Evolutionary conservation across 2,329 filamentous ascomycete species (phyloP).

Genomic region (Diaporthe sp.): DNA sequence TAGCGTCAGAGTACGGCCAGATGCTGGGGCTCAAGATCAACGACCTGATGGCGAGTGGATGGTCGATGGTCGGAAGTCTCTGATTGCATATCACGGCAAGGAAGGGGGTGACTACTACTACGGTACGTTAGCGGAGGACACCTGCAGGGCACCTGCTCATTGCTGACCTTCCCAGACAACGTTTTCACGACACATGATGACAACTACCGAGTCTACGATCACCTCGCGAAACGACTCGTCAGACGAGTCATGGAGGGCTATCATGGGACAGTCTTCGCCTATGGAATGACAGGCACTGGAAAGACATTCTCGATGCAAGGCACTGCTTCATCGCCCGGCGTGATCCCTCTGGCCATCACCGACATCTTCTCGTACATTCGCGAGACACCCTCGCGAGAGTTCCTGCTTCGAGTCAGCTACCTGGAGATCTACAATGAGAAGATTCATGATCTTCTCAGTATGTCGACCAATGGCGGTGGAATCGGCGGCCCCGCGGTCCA

Average conservation of each 20-base stretch:
- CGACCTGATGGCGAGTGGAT: constrained; percentile 87
- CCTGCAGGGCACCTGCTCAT: constrained; percentile 21
- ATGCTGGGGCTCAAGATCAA: constrained; percentile 73
- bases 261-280: constrained; percentile 97
- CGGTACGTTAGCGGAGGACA: constrained; percentile 67
- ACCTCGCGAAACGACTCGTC: constrained; percentile 92
- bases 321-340: constrained; percentile 92
- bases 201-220: constrained; percentile 94
- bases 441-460: constrained; percentile 92
- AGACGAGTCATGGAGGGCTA: constrained; percentile 99
- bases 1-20: constrained; percentile 92
- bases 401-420: constrained; percentile 95
- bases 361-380: constrained; percentile 99
- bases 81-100: constrained; percentile 87
- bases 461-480: constrained; percentile 71
- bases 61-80: constrained; percentile 85
- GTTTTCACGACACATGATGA: constrained; percentile 95
- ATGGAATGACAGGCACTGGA: constrained; percentile 98
- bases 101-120: constrained; percentile 95
- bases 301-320: constrained; percentile 99
- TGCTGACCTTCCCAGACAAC: constrained; percentile 75
- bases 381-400: constrained; percentile 94
- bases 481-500: constrained; percentile 69
- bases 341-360: constrained; percentile 96
- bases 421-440: constrained; percentile 99